phyloP scores from a whole-genome alignment of 345 rosid genomes.

The Dipteronia dyeriana region DNA sequence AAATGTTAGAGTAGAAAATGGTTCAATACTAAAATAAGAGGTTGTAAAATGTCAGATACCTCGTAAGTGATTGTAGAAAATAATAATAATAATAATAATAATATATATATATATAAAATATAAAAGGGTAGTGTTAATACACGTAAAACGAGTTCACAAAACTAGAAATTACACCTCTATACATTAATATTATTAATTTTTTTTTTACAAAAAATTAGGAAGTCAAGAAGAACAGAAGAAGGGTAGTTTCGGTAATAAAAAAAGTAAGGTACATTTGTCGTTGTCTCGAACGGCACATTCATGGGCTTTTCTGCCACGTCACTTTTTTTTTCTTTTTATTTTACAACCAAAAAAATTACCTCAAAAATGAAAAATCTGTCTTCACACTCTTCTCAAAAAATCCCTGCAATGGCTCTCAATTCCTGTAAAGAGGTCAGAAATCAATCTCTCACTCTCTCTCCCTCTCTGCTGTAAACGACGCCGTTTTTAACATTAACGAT shows the following conservation, averaged over 20 bases:
- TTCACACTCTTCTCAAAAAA: neutral
- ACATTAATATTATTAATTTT: no score
- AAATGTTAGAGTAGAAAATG: no score
- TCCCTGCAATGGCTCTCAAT: neutral
- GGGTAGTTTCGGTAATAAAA: constrained; percentile 15
- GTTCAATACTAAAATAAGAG: no score
- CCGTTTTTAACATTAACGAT: neutral
- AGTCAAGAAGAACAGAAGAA: neutral
- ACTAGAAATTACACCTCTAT: no score
- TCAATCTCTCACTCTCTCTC: constrained; percentile 1
- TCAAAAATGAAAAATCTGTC: neutral
- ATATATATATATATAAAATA: no score
- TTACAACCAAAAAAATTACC: neutral
- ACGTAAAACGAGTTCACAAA: no score
- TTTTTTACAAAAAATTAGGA: no score
- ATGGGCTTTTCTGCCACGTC: constrained; percentile 38
- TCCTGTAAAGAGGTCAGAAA: neutral
- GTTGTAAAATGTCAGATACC: no score
- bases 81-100: no score
- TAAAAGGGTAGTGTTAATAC: no score
- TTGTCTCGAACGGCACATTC: constrained; percentile 37
- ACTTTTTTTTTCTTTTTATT: constrained; percentile 15
- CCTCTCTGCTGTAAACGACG: neutral
- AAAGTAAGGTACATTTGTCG: constrained; percentile 14
- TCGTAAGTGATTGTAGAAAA: no score